Evolutionary conservation across 805 yeast species (phyloP).

Genomic region (Metschnikowia cubensis): DNA sequence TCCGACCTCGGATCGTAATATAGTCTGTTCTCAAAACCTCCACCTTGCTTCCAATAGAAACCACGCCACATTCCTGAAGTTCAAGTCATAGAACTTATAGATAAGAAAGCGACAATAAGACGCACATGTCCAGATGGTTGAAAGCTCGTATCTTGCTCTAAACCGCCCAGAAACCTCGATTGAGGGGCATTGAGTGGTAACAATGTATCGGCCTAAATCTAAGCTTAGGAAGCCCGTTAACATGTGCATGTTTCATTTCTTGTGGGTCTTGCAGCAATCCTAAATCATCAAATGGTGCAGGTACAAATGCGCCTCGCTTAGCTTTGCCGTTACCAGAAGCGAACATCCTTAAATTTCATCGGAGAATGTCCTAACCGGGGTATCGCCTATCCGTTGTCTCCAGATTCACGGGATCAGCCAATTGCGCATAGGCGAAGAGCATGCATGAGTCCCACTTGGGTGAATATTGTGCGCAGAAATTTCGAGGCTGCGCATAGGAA

Average conservation of each 20-base stretch:
- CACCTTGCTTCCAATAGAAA: not conserved
- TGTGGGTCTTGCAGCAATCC: not conserved
- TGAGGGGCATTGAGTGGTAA: not conserved
- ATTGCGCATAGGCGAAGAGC: constrained; percentile 1
- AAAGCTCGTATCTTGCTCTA: not conserved
- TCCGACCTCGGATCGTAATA: not conserved
- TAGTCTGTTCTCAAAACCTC: constrained; percentile 1
- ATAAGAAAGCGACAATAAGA: not conserved
- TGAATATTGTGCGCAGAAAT: not conserved
- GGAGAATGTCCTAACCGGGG: not conserved
- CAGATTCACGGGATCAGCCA: constrained; percentile 1
- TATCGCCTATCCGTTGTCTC: not conserved
- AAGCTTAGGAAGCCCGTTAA: not conserved
- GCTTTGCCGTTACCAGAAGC: not conserved
- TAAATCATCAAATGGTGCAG: not conserved
- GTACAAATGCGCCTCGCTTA: not conserved
- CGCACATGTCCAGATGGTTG: not conserved
- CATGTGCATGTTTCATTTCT: not conserved
- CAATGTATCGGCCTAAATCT: not conserved
- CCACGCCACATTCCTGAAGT: constrained; percentile 3
- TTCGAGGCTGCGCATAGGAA: not conserved
- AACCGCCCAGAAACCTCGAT: not conserved
- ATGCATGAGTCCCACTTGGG: not conserved
- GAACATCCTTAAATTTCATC: not conserved
- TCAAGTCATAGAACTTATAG: not conserved